Base-by-base conservation (phyloP, 2,329 filamentous ascomycete species). In the Pestalotiopsis sp. region DNA sequence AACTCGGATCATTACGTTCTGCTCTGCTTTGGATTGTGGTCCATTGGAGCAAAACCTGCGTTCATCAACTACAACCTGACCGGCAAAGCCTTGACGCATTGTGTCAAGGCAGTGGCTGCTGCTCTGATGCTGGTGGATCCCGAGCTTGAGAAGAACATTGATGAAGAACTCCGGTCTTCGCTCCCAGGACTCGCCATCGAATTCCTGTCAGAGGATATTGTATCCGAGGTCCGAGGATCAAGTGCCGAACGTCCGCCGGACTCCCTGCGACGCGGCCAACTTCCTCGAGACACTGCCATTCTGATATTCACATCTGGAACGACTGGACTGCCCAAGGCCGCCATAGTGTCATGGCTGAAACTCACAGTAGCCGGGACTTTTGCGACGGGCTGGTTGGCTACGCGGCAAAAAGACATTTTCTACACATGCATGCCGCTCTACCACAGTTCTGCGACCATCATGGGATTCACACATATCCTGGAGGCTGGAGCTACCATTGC, bases 371-470 rank as follows among this genome's bases (percentile, higher is more conserved):
- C 85, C 1, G 83, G 83, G 25, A 79, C 78, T 12, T 89, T 92
- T 68, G 83, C 87, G 1, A 78, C 81, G 0, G 77, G 81, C 3
- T 91, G 90, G 80, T 81, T 93, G 40, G 81, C 82, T 4, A 82
- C 93, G n/a, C 85, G 82, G 13, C 80, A 83, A 2, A 83, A 84
- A 1, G 94, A 97, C 75, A 85, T 92, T 41, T 90, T 93, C 76
- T 95, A 94, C 76, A 95, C 93, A 91, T 91, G 91, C 68, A 97
- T 97, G 93, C 94, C 94, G 0, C 85, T 97, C 6, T 97, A 97
- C 77, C 94, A 97, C 82, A 91, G 92, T 56, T 93, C 94, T 0
- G 94, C 92, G 13, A 83, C 89, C 4, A 74, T 96, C 6, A 85
- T 97, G 58, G 93, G 91, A 27, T 87, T 95, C 68, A 79, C 86